Conservation (phyloP, 495 filamentous ascomycete species). For the Xylona heveae region DNA sequence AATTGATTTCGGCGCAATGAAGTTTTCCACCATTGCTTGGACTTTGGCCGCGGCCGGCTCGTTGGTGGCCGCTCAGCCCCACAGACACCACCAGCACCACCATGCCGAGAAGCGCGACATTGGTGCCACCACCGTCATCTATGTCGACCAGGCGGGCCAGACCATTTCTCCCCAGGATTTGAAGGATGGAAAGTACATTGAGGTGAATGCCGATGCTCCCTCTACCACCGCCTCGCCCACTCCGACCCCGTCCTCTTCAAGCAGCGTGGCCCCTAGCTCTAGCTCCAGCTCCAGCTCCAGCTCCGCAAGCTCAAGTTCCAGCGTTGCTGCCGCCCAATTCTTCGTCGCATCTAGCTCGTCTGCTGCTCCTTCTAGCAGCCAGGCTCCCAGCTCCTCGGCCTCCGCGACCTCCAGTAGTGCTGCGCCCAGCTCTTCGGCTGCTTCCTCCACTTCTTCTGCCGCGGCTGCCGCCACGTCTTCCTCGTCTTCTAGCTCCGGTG, state of each 20-base stretch:
- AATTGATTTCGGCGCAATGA: constrained; percentile 10
- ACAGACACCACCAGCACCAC: constrained; percentile 15
- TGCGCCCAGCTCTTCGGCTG: neutral
- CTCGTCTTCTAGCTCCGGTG: constrained; percentile 13
- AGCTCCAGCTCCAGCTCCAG: constrained; percentile 1
- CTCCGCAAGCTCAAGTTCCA: neutral
- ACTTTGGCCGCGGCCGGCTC: constrained; percentile 10
- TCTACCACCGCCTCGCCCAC: neutral
- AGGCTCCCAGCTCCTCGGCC: too few species aligned
- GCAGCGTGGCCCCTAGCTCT: too few species aligned
- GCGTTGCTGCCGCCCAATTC: constrained; percentile 1
- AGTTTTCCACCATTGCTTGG: constrained; percentile 9
- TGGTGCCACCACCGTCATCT: constrained; percentile 8
- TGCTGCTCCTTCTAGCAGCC: too few species aligned
- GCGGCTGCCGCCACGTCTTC: constrained; percentile 2
- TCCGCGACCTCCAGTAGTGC: neutral
- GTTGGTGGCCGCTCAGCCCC: constrained; percentile 13
- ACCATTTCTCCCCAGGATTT: constrained; percentile 1
- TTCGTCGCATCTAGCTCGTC: neutral
- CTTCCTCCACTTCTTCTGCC: constrained; percentile 1
- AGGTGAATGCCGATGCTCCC: constrained; percentile 5
- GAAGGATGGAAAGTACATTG: constrained; percentile 8
- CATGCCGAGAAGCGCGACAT: constrained; percentile 4
- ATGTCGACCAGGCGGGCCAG: constrained; percentile 15
- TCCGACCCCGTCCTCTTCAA: too few species aligned